Evolutionary conservation across 1,284 basidiomycete species (phyloP), one percentile per base, ranked within the genome.

Genomic region (Boletus chippewaensis): DNA sequence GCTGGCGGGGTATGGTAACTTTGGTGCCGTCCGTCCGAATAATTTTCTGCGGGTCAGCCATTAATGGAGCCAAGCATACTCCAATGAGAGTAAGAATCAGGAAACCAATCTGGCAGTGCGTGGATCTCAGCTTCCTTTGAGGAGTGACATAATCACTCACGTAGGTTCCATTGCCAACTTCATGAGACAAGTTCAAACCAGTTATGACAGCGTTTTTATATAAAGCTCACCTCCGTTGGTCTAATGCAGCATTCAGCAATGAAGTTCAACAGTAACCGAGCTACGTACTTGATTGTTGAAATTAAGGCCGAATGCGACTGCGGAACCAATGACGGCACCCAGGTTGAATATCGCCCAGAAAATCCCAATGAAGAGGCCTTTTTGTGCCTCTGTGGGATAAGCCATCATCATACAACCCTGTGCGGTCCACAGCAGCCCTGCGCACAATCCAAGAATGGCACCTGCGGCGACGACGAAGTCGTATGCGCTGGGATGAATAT

Each of bases 351-450:
- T 83, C 40, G 73, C 62, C 87, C 87, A 91, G 66, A 90, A 86
- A 41, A 87, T 74, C 18, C 80, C 83, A 55, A 94, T 91, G 65
- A 78, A 88, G 49, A 71, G 72, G 13, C 91, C 91, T 66, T 94
- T 95, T 64, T 90, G 77, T 57, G 70, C 61, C 63, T 86, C 84
- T 36, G 83, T 89, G 0, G 88, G 84, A 65, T 92, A 94, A 1
- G 86, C 77, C 61, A 94, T 73, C 83, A 92, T 92, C 55, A 92
- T 71, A 5, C 81, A 82, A 16, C 90, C 90, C 62, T 93, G 91
- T 1, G 87, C 86, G 0, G 87, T 84, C 90, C 89, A 91, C n/a
- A 94, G 73, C 24, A 93, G 65, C 42, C 86, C 87, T 12, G 92
- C 91, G 61, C 87, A 91, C 47, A 91, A 61, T 41, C 91, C 91